Evolutionary conservation across 257 asterid genomes (phyloP).

Genomic region (Solanum acaule): DNA sequence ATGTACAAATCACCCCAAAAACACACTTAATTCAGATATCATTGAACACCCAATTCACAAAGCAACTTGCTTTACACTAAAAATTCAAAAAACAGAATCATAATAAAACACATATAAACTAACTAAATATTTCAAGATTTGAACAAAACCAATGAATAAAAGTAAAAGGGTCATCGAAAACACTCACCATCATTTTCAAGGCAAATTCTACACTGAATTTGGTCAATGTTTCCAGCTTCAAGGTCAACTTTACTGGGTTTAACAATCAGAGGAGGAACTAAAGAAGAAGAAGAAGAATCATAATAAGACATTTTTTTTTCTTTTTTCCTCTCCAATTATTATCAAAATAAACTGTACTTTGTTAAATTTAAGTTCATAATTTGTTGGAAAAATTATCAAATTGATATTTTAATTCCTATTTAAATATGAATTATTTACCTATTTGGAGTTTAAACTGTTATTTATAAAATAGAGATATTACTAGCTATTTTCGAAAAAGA

Average conservation of each 20-base stretch:
- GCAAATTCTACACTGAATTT: slow-evolving; percentile 96
- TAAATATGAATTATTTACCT: neutral
- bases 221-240: slow-evolving; percentile 85
- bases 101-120: neutral
- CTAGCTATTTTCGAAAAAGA: neutral
- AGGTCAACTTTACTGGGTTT: slow-evolving; percentile 74
- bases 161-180: neutral
- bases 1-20: neutral
- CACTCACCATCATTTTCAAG: slow-evolving; percentile 74
- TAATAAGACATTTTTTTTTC: slow-evolving; percentile 39
- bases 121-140: neutral
- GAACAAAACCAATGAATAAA: neutral
- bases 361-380: neutral
- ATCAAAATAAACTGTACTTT: neutral
- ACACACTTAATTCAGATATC: neutral
- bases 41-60: neutral
- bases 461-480: too few relatives aligned
- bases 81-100: too few relatives aligned
- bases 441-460: neutral
- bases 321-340: neutral
- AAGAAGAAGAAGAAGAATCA: slow-evolving; percentile 50
- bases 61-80: neutral
- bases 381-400: neutral
- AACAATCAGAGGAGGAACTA: slow-evolving; percentile 53
- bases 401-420: neutral